A percentile compares a stretch with the other conserved stretches of the same genome.
These are phyloP conservation scores for Chaetomiaceae sp. DNA, from an alignment of 2,329 filamentous ascomycete species.

Conservation along the genomic window DNA sequence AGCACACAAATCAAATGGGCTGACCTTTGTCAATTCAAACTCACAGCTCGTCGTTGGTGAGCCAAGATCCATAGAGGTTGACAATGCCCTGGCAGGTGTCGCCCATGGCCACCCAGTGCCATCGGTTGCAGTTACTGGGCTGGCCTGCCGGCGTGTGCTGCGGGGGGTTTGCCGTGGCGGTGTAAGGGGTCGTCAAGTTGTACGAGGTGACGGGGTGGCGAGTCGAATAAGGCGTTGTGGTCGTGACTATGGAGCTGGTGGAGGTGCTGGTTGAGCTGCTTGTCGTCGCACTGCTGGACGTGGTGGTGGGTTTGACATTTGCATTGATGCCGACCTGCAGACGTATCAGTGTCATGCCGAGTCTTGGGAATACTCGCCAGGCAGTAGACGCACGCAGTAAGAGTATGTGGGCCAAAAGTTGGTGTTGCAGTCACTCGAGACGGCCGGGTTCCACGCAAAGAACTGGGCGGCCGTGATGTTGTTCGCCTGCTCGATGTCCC, in stretches of 20 bases:
- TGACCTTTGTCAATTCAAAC: too few relatives aligned
- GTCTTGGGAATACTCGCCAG: too few relatives aligned
- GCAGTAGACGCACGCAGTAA: constrained; percentile 25
- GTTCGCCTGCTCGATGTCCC: not conserved
- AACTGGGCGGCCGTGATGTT: constrained; percentile 25
- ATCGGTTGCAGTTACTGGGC: not conserved
- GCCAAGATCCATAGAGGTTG: not conserved
- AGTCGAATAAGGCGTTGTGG: constrained; percentile 3
- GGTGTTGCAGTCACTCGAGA: constrained; percentile 24
- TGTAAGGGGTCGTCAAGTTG: not conserved
- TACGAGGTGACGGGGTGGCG: constrained; percentile 2
- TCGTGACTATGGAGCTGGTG: constrained; percentile 1
- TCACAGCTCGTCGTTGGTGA: not conserved
- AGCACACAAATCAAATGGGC: too few relatives aligned
- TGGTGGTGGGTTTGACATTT: not conserved
- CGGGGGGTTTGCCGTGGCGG: not conserved
- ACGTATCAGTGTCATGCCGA: not conserved
- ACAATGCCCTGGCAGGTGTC: not conserved
- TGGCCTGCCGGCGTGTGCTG: not conserved
- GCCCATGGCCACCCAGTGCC: not conserved
- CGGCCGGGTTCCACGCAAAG: constrained; percentile 25
- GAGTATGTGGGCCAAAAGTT: constrained; percentile 25
- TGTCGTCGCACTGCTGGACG: constrained; percentile 13
- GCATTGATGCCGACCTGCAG: not conserved
- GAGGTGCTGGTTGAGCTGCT: constrained; percentile 9